Percentiles rank a stretch among this genome's conserved stretches.
phyloP scores from a whole-genome alignment of 2,329 filamentous ascomycete genomes.

The Emydomyces testavorans region DNA sequence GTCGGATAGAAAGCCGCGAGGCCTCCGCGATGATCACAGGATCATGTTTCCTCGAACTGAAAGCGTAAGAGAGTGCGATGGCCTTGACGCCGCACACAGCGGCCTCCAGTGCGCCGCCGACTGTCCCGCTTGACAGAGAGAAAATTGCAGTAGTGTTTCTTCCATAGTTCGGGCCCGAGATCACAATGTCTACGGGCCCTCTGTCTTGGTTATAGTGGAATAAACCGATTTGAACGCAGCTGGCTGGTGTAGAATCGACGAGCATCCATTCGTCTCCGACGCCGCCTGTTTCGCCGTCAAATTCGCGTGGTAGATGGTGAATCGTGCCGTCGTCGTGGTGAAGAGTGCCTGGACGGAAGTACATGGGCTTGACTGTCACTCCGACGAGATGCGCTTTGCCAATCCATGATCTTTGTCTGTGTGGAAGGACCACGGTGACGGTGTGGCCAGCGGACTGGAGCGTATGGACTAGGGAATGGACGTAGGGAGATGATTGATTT shows the following conservation, averaged over 20 bases:
- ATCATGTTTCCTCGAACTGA: slow-evolving; percentile 76
- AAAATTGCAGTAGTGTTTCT: slow-evolving; percentile 73
- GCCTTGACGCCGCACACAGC: slow-evolving; percentile 58
- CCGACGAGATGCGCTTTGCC: slow-evolving; percentile 96
- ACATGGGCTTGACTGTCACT: slow-evolving; percentile 69
- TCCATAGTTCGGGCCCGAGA: slow-evolving; percentile 73
- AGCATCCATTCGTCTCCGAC: slow-evolving; percentile 67
- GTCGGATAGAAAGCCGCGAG: slow-evolving; percentile 57
- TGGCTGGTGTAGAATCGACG: slow-evolving; percentile 69
- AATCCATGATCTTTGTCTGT: slow-evolving; percentile 93
- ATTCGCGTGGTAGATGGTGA: slow-evolving; percentile 47
- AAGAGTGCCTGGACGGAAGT: slow-evolving; percentile 60
- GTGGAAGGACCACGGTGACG: slow-evolving; percentile 85
- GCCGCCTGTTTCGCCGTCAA: slow-evolving; percentile 41
- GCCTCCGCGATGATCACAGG: slow-evolving; percentile 67
- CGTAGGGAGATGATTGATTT: slow-evolving; percentile 65
- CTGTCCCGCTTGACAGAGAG: slow-evolving; percentile 62
- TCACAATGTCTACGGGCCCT: slow-evolving; percentile 62
- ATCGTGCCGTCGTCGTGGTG: slow-evolving; percentile 55
- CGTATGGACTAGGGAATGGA: slow-evolving; percentile 59
- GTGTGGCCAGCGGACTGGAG: slow-evolving; percentile 65
- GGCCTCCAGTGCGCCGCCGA: slow-evolving; percentile 66
- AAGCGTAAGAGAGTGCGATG: slow-evolving; percentile 82
- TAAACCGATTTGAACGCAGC: slow-evolving; percentile 69
- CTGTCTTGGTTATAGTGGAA: slow-evolving; percentile 66